Conservation (phyloP, 495 filamentous ascomycete species). For the Emericellopsis terricola region DNA sequence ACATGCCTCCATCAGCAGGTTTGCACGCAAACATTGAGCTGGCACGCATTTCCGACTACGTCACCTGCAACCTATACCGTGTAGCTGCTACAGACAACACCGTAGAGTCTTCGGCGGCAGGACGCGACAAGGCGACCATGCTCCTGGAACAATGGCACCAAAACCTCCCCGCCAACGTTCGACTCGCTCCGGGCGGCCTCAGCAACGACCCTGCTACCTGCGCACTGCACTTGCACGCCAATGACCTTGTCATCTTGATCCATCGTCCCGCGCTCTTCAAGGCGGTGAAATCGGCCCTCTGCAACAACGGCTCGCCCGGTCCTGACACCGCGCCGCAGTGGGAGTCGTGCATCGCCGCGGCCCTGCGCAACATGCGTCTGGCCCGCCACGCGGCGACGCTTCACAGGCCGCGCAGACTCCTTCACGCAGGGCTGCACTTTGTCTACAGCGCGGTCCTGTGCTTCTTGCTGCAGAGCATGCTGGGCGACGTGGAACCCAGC, state of each 20-base stretch:
- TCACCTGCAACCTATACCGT: conserved; percentile 18
- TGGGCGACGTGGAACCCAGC: conserved; percentile 10
- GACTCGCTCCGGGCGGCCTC: conserved; percentile 3
- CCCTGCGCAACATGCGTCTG: conserved; percentile 15
- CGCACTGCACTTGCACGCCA: conserved; percentile 22
- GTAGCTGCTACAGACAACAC: conserved; percentile 4
- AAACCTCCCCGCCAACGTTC: conserved; percentile 5
- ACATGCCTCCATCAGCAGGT: conserved; percentile 15
- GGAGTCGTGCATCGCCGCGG: conserved; percentile 13
- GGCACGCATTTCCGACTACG: conserved; percentile 16
- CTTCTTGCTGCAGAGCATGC: conserved; percentile 18
- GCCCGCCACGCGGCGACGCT: conserved; percentile 8
- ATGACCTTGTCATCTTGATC: conserved; percentile 21
- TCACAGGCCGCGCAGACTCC: conserved; percentile 10
- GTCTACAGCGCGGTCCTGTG: conserved; percentile 26
- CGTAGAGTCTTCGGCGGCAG: background rate
- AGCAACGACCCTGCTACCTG: conserved; percentile 11
- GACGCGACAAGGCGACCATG: conserved; percentile 8
- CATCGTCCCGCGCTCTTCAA: conserved; percentile 20
- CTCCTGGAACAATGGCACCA: conserved; percentile 11
- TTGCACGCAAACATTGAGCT: conserved; percentile 20
- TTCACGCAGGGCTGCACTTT: conserved; percentile 20
- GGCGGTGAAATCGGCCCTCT: conserved; percentile 13
- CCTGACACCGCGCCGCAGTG: conserved; percentile 1
- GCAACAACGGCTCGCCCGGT: background rate